Evolutionary conservation across 768 basidiomycete genomes (phyloP).

Genomic region (Hortiboletus flavorubellus): DNA sequence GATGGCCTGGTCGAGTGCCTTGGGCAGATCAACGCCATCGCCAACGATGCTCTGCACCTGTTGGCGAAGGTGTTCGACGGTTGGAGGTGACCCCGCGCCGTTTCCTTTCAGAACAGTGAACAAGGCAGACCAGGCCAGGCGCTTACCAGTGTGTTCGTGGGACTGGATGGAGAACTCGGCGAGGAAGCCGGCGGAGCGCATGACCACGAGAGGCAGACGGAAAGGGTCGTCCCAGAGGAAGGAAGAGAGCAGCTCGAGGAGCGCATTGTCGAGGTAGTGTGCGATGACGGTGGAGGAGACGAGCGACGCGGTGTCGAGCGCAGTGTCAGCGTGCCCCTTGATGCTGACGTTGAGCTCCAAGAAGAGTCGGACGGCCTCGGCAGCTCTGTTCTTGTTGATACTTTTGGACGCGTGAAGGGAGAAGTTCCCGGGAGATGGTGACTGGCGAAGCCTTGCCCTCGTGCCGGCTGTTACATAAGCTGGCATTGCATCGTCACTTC

Average conservation of each 20-base stretch:
- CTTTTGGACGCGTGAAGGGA: constrained; percentile 78
- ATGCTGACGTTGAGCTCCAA: constrained; percentile 88
- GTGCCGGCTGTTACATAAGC: constrained; percentile 59
- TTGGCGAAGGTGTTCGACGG: constrained; percentile 49
- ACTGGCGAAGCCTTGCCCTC: constrained; percentile 79
- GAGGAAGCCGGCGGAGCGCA: constrained; percentile 81
- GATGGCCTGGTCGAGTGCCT: constrained; percentile 54
- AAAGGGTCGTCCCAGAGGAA: constrained; percentile 63
- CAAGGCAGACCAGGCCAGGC: constrained; percentile 71
- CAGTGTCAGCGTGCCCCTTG: constrained; percentile 58
- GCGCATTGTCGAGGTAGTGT: constrained; percentile 64
- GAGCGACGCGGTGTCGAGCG: constrained; percentile 59
- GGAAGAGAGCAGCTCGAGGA: constrained; percentile 57
- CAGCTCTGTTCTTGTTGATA: constrained; percentile 75
- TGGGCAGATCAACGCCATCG: constrained; percentile 46
- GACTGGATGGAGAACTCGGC: constrained; percentile 55
- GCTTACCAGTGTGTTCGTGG: constrained; percentile 79
- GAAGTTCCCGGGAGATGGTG: constrained; percentile 80
- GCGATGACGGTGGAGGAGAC: constrained; percentile 72
- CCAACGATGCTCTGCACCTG: constrained; percentile 53
- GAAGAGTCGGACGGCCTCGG: constrained; percentile 74
- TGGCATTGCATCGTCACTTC: too few species aligned
- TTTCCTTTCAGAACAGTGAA: constrained; percentile 25
- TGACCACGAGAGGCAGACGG: constrained; percentile 66
- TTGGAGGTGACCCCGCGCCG: constrained; percentile 36